Evolutionary conservation across 192 early-diverging fungal species (phyloP).

Genomic region (Gorgonomyces haynaldii): DNA sequence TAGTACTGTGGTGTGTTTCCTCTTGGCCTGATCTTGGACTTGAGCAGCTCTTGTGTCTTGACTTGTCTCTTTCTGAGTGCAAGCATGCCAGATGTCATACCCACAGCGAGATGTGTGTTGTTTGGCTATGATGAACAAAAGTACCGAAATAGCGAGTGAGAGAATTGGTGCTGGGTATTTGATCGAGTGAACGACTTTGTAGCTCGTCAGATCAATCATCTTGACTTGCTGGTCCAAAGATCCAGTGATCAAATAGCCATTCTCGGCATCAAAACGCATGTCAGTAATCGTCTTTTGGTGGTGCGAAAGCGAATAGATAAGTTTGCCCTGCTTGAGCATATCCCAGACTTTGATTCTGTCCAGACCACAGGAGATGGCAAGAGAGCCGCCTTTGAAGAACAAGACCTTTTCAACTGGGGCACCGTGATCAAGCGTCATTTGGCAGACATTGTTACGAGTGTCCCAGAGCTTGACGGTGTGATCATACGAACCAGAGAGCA

Average conservation of each 20-base stretch:
- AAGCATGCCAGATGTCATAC: slow-evolving; percentile 83
- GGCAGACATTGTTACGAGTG: slow-evolving; percentile 58
- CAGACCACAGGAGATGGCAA: slow-evolving; percentile 58
- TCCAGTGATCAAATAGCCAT: slow-evolving; percentile 69
- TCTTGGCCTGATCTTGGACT: slow-evolving; percentile 30
- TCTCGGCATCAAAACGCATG: slow-evolving; percentile 68
- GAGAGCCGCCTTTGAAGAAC: slow-evolving; percentile 69
- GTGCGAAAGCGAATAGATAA: slow-evolving; percentile 68
- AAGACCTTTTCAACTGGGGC: slow-evolving; percentile 82
- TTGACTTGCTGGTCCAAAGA: slow-evolving; percentile 96
- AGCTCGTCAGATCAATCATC: slow-evolving; percentile 77
- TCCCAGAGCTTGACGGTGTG: slow-evolving; percentile 92
- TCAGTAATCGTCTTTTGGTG: slow-evolving; percentile 95
- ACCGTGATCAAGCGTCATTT: slow-evolving; percentile 67
- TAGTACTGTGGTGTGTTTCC: slow-evolving; percentile 65
- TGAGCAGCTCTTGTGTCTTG: slow-evolving; percentile 55
- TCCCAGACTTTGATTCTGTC: slow-evolving; percentile 83
- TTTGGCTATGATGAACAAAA: slow-evolving; percentile 43
- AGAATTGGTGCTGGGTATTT: slow-evolving; percentile 86
- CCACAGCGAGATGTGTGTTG: slow-evolving; percentile 78
- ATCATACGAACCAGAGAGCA: slow-evolving; percentile 86
- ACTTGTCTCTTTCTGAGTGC: slow-evolving; percentile 75
- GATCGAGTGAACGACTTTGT: slow-evolving; percentile 73
- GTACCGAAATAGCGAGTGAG: slow-evolving; percentile 76
- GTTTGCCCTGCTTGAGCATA: slow-evolving; percentile 63